phyloP scores from a whole-genome alignment of 306 rosid species.

The Pyrus pyrifolia region DNA sequence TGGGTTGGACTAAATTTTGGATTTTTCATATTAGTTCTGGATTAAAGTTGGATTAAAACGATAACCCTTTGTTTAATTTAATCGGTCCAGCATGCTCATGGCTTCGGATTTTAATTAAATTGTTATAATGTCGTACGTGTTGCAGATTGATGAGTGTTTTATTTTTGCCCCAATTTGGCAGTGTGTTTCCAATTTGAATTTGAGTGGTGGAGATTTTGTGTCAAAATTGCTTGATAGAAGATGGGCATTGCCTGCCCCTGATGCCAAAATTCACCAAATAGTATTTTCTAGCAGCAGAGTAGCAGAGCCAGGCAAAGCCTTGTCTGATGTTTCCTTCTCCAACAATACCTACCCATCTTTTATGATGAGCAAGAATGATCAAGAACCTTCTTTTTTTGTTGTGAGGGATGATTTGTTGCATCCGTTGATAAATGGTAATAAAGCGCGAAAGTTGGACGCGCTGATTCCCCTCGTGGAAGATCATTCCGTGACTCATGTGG shows the following conservation, averaged over 20 bases:
- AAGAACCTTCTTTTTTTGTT: slow-evolving; percentile 35
- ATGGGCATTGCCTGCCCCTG: slow-evolving; percentile 64
- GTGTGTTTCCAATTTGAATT: slow-evolving; percentile 36
- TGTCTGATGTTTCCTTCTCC: slow-evolving; percentile 15
- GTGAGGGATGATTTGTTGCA: slow-evolving; percentile 94
- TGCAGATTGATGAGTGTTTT: neutral
- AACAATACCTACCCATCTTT: slow-evolving; percentile 30
- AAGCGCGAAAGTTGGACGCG: slow-evolving; percentile 81
- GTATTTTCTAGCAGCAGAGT: slow-evolving; percentile 7
- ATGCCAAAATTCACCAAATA: slow-evolving; percentile 55
- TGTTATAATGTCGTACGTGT: too few relatives aligned
- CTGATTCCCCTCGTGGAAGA: slow-evolving; percentile 60
- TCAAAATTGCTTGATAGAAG: slow-evolving; percentile 52
- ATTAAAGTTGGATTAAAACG: neutral
- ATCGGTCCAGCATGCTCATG: neutral
- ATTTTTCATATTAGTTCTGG: neutral
- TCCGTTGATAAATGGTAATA: slow-evolving; percentile 81
- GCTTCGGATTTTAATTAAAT: too few relatives aligned
- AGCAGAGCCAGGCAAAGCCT: slow-evolving; percentile 16
- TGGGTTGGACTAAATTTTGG: neutral
- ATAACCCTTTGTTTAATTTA: neutral
- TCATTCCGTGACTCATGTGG: slow-evolving; percentile 72
- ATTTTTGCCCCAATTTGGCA: slow-evolving; percentile 10
- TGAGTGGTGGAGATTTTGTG: slow-evolving; percentile 38
- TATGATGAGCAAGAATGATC: slow-evolving; percentile 17